Evolutionary conservation across 2,329 filamentous ascomycete species (phyloP), one percentile per base, ranked within the genome.

Genomic region (Verticillium albo-atrum): DNA sequence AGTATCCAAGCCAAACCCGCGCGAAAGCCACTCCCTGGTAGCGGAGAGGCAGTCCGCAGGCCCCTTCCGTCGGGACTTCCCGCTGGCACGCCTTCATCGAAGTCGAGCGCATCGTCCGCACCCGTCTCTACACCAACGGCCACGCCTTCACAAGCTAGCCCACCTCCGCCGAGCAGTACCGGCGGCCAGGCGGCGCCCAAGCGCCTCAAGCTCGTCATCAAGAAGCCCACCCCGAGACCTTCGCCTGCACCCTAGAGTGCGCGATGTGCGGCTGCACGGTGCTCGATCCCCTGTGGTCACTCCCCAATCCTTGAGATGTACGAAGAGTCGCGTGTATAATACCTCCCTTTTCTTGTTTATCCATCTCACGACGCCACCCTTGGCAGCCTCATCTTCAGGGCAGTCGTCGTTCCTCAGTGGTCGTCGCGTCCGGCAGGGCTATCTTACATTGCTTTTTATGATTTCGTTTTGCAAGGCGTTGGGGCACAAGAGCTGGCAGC

Each of bases 21-120:
- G 14, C 67, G 74, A 34, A 76, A 76, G 42, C 74, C 74, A 15
- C 64, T 76, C 6, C 74, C 74, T 3, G 63, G 64, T 3, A 71
- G 70, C 4, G 71, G 72, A 4, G 42, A 47, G 6, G 32, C 52
- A 17, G 58, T 58, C 1, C 68, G 72, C 34, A 74, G 68, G 55
- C 72, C 73, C 4, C 53, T 75, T n/a, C 73, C 73, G 4, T 57
- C 58, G 1, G 59, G 56, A 6, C 30, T 51, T 15, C 32, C 60
- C 15, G 58, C 56, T 14, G 60, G 54, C 20, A 62, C 57, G 20
- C 60, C 61, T 6, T 23, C 42, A 12, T 47, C 42, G 20, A 56
- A 56, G 54, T 12, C 34, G 7, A 56, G 34, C 32, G 35, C 57
- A 23, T 54, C 62, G 17, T 61, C 60, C 9, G 58, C 17, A 12